A percentile compares a stretch with the other conserved stretches of the same genome.
These are phyloP conservation scores for Populus hybrid DNA, from an alignment of 441 rosid species.

Conservation along the genomic window DNA sequence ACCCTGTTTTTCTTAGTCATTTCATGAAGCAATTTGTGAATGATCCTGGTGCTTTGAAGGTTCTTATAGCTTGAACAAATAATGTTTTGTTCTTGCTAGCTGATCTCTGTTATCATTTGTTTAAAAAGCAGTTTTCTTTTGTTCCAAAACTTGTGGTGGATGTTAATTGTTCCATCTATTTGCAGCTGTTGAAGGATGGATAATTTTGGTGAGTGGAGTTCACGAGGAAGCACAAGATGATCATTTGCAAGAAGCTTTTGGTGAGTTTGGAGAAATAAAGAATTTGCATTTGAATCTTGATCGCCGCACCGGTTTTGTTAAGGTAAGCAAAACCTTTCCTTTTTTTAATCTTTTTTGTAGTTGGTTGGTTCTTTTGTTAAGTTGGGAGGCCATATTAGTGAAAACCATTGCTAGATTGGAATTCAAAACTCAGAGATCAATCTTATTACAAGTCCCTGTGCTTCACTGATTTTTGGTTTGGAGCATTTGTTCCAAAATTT, in stretches of 20 bases:
- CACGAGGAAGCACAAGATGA: constrained; percentile 98
- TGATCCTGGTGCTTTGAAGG: background rate
- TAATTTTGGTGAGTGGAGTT: constrained; percentile 76
- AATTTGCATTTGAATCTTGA: constrained; percentile 87
- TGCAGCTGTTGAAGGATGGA: constrained; percentile 98
- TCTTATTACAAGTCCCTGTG: background rate
- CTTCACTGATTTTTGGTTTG: background rate
- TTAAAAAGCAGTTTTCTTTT: background rate
- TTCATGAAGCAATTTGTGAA: background rate
- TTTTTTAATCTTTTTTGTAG: background rate
- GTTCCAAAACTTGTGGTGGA: background rate
- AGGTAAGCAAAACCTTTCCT: constrained; percentile 43
- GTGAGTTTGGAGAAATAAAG: constrained; percentile 89
- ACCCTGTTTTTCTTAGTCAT: background rate
- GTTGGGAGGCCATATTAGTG: background rate
- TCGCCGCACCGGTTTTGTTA: constrained; percentile 92
- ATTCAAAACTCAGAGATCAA: background rate
- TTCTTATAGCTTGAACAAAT: background rate
- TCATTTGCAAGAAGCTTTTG: constrained; percentile 74
- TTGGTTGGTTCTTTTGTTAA: background rate
- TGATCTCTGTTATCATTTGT: constrained; percentile 5
- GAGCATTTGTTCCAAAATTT: background rate
- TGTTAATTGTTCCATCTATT: background rate
- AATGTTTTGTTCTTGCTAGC: background rate
- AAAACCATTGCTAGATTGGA: background rate